A percentile compares a stretch with the other conserved stretches of the same genome.
These are phyloP conservation scores for Buddleja alternifolia DNA, from an alignment of 257 asterid species.

Conservation along the genomic window DNA sequence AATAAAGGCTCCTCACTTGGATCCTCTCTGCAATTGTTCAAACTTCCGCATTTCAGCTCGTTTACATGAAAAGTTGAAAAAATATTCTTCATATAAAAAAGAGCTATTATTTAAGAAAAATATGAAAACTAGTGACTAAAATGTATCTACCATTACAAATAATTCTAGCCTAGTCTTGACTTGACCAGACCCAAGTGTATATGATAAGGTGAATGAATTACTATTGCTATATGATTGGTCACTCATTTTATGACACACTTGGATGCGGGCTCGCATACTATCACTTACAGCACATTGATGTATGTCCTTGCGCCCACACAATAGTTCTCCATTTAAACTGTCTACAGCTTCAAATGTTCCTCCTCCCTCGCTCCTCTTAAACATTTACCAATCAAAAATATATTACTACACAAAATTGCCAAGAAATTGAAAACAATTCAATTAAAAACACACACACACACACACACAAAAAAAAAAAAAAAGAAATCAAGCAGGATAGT, in stretches of 20 bases:
- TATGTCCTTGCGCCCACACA: conserved; percentile 58
- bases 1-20: not conserved
- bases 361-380: conserved; percentile 79
- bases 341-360: conserved; percentile 71
- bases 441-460: too few species aligned
- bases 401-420: not conserved
- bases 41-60: not conserved
- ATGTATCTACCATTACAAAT: too few species aligned
- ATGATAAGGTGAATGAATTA: too few species aligned
- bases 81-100: not conserved
- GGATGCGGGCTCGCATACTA: too few species aligned
- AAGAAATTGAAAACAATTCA: not conserved
- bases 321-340: conserved; percentile 56
- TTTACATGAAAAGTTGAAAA: not conserved
- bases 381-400: not conserved
- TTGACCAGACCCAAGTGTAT: too few species aligned
- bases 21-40: not conserved
- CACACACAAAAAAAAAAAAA: too few species aligned
- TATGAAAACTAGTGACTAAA: too few species aligned
- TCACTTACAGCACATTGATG: conserved; percentile 63
- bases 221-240: too few species aligned
- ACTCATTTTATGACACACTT: too few species aligned
- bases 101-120: too few species aligned
- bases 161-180: too few species aligned
- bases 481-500: too few species aligned